Percentiles rank a stretch among this genome's conserved stretches.
Evolutionary conservation across 176 grass and related monocot species (phyloP).

Genomic region (Bothriochloa decipiens): DNA sequence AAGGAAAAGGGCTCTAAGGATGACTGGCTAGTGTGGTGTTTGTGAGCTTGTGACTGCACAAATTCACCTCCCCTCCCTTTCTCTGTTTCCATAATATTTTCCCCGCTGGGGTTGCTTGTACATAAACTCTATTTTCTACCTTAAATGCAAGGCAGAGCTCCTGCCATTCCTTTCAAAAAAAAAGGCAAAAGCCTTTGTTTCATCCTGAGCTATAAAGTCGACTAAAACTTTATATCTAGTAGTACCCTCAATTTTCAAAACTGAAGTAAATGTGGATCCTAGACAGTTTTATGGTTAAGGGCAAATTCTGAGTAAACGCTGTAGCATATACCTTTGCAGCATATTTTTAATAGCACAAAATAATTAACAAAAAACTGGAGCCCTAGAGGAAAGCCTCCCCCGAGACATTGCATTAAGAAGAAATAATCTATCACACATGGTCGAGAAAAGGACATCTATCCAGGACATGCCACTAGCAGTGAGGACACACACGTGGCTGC

Average conservation of each 20-base stretch:
- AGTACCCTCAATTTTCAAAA: not conserved
- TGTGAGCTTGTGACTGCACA: too few relatives aligned
- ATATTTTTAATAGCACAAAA: conserved; percentile 23
- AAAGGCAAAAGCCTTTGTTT: not conserved
- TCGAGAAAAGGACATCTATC: not conserved
- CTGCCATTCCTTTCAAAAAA: too few relatives aligned
- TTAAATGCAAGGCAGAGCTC: too few relatives aligned
- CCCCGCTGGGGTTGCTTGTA: too few relatives aligned
- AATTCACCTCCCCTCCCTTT: too few relatives aligned
- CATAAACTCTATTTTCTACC: too few relatives aligned
- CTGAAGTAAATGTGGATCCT: not conserved
- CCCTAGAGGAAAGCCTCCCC: not conserved
- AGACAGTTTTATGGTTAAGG: not conserved
- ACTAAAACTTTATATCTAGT: not conserved
- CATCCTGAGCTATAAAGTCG: not conserved
- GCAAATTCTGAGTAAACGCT: not conserved
- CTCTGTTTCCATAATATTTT: too few relatives aligned
- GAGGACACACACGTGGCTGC: not conserved
- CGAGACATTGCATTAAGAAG: too few relatives aligned
- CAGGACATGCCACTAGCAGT: not conserved
- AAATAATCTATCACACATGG: not conserved
- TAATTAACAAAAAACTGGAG: not conserved
- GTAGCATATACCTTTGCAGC: conserved; percentile 2
- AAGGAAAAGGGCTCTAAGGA: too few relatives aligned
- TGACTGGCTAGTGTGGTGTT: too few relatives aligned